phyloP scores from a whole-genome alignment of 208 protist genomes.

The Leishmania martiniquensis region DNA sequence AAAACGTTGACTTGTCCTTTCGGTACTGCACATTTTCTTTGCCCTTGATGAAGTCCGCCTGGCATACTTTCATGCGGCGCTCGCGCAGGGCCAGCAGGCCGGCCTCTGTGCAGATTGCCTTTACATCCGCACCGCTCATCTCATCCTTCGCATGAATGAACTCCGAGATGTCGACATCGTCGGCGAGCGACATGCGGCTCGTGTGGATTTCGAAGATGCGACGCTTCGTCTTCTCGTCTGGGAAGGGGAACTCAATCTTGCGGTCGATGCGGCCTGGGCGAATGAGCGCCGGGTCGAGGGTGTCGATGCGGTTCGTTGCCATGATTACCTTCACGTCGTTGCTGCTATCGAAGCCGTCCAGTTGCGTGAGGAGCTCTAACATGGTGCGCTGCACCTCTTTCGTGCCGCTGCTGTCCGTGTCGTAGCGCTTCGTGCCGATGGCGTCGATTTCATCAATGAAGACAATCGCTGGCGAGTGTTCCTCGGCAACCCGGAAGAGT shows the following conservation, averaged over 20 bases:
- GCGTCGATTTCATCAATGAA: constrained; percentile 99
- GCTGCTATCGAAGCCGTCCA: constrained; percentile 99
- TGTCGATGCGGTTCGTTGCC: constrained; percentile 99
- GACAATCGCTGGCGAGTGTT: constrained; percentile 99
- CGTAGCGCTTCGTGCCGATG: constrained; percentile 99
- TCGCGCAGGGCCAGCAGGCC: constrained; percentile 99
- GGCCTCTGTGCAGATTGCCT: constrained; percentile 99
- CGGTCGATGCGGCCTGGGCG: constrained; percentile 99
- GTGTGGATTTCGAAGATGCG: constrained; percentile 99
- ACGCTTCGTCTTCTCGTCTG: constrained; percentile 98
- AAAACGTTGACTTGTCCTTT: constrained; percentile 98
- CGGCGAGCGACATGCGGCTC: constrained; percentile 98
- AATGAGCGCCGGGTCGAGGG: constrained; percentile 99
- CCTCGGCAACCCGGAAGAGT: constrained; percentile 99
- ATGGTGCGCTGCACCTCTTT: constrained; percentile 99
- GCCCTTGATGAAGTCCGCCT: constrained; percentile 99
- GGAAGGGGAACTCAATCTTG: constrained; percentile 99
- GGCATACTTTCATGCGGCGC: constrained; percentile 99
- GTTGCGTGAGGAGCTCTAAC: constrained; percentile 99
- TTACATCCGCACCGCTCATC: constrained; percentile 99
- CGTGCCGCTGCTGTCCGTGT: constrained; percentile 97
- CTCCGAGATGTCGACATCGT: constrained; percentile 99
- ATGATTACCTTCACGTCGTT: constrained; percentile 99
- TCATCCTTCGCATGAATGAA: constrained; percentile 99
- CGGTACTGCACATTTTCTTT: constrained; percentile 99